Percentiles rank a stretch among this genome's conserved stretches.
These are phyloP conservation scores for Rhipidocladum racemiflorum DNA, from an alignment of 176 grass and related monocot species.

Conservation along the genomic window DNA sequence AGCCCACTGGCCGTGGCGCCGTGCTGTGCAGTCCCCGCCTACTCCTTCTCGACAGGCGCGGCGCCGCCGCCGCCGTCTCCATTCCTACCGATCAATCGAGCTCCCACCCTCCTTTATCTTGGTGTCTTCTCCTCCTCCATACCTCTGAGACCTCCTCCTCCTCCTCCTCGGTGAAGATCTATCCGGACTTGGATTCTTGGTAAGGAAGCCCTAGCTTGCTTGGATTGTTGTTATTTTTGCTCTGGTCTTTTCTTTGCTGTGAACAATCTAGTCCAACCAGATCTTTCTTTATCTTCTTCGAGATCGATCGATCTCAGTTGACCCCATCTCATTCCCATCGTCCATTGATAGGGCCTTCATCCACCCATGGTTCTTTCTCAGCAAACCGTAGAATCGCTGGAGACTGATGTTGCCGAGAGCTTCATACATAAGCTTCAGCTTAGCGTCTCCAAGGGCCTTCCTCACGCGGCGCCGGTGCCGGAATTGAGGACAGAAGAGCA, in stretches of 20 bases:
- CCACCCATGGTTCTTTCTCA: slow-evolving; percentile 32
- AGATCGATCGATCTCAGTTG: neutral
- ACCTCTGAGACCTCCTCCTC: too few relatives aligned
- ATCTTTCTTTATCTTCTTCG: neutral
- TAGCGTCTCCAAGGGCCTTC: slow-evolving; percentile 69
- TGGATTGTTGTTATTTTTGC: neutral
- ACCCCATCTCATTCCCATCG: neutral
- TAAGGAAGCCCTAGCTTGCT: slow-evolving; percentile 15
- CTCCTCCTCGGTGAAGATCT: neutral
- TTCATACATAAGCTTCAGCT: slow-evolving; percentile 74
- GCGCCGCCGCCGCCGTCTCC: too few relatives aligned
- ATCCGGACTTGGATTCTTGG: neutral
- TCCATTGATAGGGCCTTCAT: neutral
- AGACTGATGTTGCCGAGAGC: slow-evolving; percentile 36
- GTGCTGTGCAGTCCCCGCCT: too few relatives aligned
- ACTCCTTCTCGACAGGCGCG: too few relatives aligned
- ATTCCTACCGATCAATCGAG: too few relatives aligned
- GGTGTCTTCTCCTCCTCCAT: too few relatives aligned
- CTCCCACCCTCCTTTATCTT: too few relatives aligned
- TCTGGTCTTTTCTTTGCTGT: neutral
- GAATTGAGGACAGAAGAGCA: slow-evolving; percentile 55
- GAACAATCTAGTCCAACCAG: slow-evolving; percentile 2
- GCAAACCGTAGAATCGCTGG: neutral
- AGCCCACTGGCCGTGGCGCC: too few relatives aligned
- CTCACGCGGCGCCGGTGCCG: slow-evolving; percentile 53